A percentile compares a stretch with the other conserved stretches of the same genome.
phyloP scores from a whole-genome alignment of 495 filamentous ascomycete species.

The Xylaria cubensis region DNA sequence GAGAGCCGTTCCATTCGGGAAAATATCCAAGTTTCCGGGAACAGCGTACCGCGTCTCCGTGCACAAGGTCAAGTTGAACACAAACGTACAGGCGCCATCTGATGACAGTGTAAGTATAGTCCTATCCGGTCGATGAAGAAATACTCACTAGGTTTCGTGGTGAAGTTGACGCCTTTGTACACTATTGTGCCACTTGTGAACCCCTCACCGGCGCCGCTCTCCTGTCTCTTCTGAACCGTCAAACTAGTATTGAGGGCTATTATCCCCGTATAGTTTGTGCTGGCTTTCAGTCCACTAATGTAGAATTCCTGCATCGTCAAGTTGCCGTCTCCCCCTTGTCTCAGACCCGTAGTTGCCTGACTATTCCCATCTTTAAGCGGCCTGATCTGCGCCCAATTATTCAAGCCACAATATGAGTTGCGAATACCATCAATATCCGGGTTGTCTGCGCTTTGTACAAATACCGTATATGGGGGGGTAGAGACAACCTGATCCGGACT shows the following conservation, averaged over 20 bases:
- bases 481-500: constrained; percentile 45
- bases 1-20: constrained; percentile 56
- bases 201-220: constrained; percentile 48
- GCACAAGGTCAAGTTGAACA: constrained; percentile 86
- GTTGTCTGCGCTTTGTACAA: constrained; percentile 71
- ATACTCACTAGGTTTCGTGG: constrained; percentile 75
- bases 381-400: constrained; percentile 65
- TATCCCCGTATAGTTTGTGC: constrained; percentile 71
- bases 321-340: constrained; percentile 63
- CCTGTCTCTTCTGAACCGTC: constrained; percentile 53
- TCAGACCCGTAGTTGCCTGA: constrained; percentile 67
- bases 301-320: constrained; percentile 87
- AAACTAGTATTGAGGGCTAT: constrained; percentile 69
- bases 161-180: constrained; percentile 69
- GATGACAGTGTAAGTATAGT: constrained; percentile 26
- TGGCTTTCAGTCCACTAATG: constrained; percentile 71
- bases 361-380: constrained; percentile 53
- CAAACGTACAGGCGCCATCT: constrained; percentile 68
- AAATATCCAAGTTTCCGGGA: constrained; percentile 72
- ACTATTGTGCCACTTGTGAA: constrained; percentile 74
- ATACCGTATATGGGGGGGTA: constrained; percentile 74
- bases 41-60: constrained; percentile 87
- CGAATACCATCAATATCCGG: constrained; percentile 68
- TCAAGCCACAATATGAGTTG: constrained; percentile 76
- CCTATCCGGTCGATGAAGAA: not conserved